Percentiles rank a stretch among this genome's conserved stretches.
Conservation (phyloP, 805 yeast species). For the Starmerella floricola region DNA sequence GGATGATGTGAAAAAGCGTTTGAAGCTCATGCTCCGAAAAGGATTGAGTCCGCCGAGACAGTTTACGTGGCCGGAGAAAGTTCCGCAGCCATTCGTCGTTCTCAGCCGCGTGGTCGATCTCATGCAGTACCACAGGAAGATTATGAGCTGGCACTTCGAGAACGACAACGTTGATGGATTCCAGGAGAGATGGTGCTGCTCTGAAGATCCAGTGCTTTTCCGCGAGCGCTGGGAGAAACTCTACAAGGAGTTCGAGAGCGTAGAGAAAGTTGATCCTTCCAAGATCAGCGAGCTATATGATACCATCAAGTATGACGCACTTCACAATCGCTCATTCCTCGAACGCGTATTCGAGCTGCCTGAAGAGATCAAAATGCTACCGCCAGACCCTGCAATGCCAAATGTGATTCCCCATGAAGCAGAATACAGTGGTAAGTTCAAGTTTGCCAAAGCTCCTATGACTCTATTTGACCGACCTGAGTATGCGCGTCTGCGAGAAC, state of each 20-base stretch:
- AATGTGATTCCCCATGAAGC: constrained; percentile 25
- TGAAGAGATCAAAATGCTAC: constrained; percentile 27
- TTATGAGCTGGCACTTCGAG: constrained; percentile 70
- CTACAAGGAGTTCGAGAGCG: constrained; percentile 79
- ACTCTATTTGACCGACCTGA: constrained; percentile 65
- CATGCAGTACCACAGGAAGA: constrained; percentile 78
- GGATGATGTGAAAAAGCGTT: constrained; percentile 95
- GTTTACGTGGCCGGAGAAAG: constrained; percentile 96
- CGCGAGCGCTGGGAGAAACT: constrained; percentile 95
- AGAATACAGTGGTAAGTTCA: constrained; percentile 26
- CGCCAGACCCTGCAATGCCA: constrained; percentile 32
- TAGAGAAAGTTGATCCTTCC: constrained; percentile 95
- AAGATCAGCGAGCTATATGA: constrained; percentile 93
- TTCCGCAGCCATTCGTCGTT: constrained; percentile 94
- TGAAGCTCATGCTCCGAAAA: constrained; percentile 85
- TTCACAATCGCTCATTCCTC: constrained; percentile 83
- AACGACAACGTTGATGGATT: constrained; percentile 52
- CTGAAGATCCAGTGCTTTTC: constrained; percentile 82
- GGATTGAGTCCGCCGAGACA: constrained; percentile 96
- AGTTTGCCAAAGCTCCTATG: constrained; percentile 27
- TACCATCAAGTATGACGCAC: constrained; percentile 96
- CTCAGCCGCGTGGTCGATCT: constrained; percentile 87
- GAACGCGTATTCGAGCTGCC: constrained; percentile 56
- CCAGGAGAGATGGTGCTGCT: constrained; percentile 89
- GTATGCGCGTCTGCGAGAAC: constrained; percentile 69